These are phyloP conservation scores for Umbilicaria muhlenbergii DNA, from an alignment of 495 filamentous ascomycete genomes.

Conservation along the genomic window DNA sequence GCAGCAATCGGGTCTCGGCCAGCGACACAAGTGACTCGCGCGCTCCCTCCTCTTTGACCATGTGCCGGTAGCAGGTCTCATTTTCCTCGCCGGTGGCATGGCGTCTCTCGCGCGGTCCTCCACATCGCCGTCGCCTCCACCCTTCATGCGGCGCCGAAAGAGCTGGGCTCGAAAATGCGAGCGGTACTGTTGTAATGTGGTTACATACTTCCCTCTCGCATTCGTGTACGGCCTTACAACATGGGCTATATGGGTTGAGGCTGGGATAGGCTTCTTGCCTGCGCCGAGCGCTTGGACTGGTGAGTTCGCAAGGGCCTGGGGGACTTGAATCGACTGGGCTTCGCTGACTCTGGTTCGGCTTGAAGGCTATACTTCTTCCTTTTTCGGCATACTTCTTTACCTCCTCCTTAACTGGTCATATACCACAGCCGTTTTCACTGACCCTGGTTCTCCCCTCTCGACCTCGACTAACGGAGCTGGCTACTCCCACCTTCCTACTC, in stretches of 20 bases:
- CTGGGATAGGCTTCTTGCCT: slow-evolving; percentile 49
- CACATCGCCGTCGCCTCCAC: slow-evolving; percentile 34
- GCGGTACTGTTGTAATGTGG: slow-evolving; percentile 63
- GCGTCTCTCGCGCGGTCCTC: slow-evolving; percentile 19
- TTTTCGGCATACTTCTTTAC: slow-evolving; percentile 58
- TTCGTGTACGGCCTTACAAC: slow-evolving; percentile 83
- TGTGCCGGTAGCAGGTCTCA: no score
- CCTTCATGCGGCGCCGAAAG: slow-evolving; percentile 26
- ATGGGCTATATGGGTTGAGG: slow-evolving; percentile 83
- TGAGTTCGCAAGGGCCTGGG: slow-evolving; percentile 23
- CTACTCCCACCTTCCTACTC: slow-evolving; percentile 49
- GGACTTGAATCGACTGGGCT: slow-evolving; percentile 1
- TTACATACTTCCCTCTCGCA: slow-evolving; percentile 72
- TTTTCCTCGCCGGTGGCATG: no score
- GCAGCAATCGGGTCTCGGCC: no score
- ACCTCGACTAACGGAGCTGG: slow-evolving; percentile 25
- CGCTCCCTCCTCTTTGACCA: no score
- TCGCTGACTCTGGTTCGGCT: neutral
- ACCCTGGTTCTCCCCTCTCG: slow-evolving; percentile 58
- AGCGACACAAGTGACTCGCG: no score
- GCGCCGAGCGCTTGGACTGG: slow-evolving; percentile 50
- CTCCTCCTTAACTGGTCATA: slow-evolving; percentile 73
- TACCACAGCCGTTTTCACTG: slow-evolving; percentile 80
- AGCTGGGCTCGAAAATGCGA: slow-evolving; percentile 64
- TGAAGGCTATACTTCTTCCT: slow-evolving; percentile 27